A percentile compares a stretch with the other conserved stretches of the same genome.
These are phyloP conservation scores for Penicillium sp. DNA, from an alignment of 2,329 filamentous ascomycete genomes.

Conservation along the genomic window DNA sequence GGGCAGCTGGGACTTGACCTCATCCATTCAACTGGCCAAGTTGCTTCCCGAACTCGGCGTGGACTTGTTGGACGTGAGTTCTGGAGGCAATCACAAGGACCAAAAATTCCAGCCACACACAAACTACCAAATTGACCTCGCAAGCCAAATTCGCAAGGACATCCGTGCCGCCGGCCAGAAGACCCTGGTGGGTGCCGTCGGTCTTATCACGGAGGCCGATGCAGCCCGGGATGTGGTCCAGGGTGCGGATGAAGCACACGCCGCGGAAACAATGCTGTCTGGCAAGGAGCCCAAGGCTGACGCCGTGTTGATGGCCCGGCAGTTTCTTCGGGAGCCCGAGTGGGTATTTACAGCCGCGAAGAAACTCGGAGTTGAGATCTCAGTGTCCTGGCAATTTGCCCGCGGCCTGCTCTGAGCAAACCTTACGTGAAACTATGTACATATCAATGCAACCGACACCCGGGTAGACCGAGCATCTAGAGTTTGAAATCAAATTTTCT, in stretches of 20 bases:
- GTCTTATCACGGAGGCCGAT: constrained; percentile 54
- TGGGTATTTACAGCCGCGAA: constrained; percentile 55
- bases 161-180: constrained; percentile 37
- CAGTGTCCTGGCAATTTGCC: constrained; percentile 50
- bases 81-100: constrained; percentile 45
- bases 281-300: constrained; percentile 41
- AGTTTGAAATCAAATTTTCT: neutral
- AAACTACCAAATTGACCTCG: constrained; percentile 54
- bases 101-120: constrained; percentile 46
- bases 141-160: constrained; percentile 44
- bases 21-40: constrained; percentile 41
- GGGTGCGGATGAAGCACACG: constrained; percentile 29
- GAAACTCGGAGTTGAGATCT: constrained; percentile 49
- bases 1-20: constrained; percentile 43
- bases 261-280: constrained; percentile 26
- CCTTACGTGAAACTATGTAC: neutral
- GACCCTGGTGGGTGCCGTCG: constrained; percentile 53
- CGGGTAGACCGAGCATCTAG: neutral
- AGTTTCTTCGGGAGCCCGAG: constrained; percentile 56
- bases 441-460: neutral
- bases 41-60: constrained; percentile 42
- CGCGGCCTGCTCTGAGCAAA: constrained; percentile 13
- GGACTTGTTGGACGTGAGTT: constrained; percentile 48
- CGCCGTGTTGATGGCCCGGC: constrained; percentile 52
- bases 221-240: constrained; percentile 50